Evolutionary conservation across 345 rosid genomes (phyloP), one percentile per base, ranked within the genome.

Genomic region (Salix udensis): DNA sequence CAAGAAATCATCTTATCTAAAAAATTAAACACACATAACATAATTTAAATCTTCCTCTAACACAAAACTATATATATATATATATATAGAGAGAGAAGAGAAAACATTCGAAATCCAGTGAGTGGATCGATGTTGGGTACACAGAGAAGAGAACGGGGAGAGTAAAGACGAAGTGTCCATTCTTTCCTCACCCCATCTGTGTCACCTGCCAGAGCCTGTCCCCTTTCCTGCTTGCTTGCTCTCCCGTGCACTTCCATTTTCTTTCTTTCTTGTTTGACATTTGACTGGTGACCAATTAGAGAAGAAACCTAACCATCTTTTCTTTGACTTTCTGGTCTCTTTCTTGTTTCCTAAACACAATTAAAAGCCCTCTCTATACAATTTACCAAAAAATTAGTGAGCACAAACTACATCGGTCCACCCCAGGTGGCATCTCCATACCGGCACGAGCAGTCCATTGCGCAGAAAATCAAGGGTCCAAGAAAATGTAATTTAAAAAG

Each of bases 371-470:
- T 46, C 4, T 42, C 18, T 14, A 14, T 14, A 46, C 52, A 46
- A 46, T 46, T 46, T 14, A 13, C 52, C 16, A 14, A 2, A 13
- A 4, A 46, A 4, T 46, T 14, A 15, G 5, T 31, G 11, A 24
- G 7, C 34, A 16, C 1, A 36, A 37, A 24, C 11, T 46, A 10
- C 1, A 15, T 24, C 6, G 40, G n/a, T 70, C 37, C 28, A 65
- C 21, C 26, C 60, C 28, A 62, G 77, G 71, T 78, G 79, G 75
- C 79, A 2, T 36, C 64, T 31, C 28, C 70, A 60, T 11, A 60
- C 12, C 48, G 9, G 73, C 31, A 10, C 14, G 26, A 5, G 52
- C 48, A 42, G 36, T 14, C 53, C 14, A 2, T 50, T 36, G 44
- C 12, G 26, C 34, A 60, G 39, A 48, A 71, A 36, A 60, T 71